Evolutionary conservation across 441 rosid species (phyloP), one percentile per base, ranked within the genome.

Genomic region (Jatropha multifida): DNA sequence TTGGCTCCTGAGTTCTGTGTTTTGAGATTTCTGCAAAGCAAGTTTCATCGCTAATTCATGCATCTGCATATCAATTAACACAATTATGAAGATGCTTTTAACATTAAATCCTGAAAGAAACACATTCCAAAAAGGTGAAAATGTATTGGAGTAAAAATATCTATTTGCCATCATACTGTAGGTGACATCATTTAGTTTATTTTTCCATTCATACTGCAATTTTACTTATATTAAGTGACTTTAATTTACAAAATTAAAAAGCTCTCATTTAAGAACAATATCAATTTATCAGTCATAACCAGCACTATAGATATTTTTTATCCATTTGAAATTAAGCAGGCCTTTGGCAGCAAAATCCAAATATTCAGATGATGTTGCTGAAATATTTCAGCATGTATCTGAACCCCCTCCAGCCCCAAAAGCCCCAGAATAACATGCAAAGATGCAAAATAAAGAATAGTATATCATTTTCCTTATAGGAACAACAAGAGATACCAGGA

Each of bases 41-140:
- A 96, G 98, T 82, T 93, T 96, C 89, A 93, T 83, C 32, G 86
- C 84, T 73, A 93, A 81, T 80, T 93, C 97, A 77, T 96, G 99
- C 61, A 92, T 90, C 97, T 95, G 91, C 75, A 83, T 74, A 66
- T 51, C 76, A 69, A 73, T 62, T 67, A 68, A 77, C 41, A 78
- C n/a, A 60, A 41, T 49, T 37, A 32, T 12, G 11, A 46, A 48
- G 11, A 64, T 63, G 41, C 40, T 2, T 59, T 60, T 51, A 15
- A 64, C 17, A 32, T 17, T 0, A 74, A 26, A 48, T 61, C 60
- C 10, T n/a, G 67, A 59, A 70, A n/a, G 3, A 7, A 59, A 13
- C 12, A 44, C 6, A 64, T 27, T 8, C 27, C 62, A 18, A 37
- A 44, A 65, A 66, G 17, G 9, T 12, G 12, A 20, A 69, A 18